These are phyloP conservation scores for Ploettnerulaceae sp. DNA, from an alignment of 2,329 filamentous ascomycete genomes.

Conservation along the genomic window DNA sequence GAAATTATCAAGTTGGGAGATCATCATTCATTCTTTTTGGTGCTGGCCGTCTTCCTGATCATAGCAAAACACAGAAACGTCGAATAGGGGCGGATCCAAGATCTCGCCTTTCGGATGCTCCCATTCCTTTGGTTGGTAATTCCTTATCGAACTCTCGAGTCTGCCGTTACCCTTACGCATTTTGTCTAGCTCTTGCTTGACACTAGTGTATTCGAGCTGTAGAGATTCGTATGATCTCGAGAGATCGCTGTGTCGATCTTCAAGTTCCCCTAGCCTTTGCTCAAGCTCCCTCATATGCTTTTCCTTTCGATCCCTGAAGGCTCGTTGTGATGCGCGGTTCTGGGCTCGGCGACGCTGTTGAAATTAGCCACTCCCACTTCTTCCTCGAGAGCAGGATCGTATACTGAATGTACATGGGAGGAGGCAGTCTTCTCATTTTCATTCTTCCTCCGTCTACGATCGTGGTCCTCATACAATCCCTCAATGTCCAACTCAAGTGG, in stretches of 20 bases:
- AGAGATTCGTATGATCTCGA: slow-evolving; percentile 49
- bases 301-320: slow-evolving; percentile 58
- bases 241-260: slow-evolving; percentile 51
- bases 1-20: neutral
- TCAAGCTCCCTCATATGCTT: slow-evolving; percentile 62
- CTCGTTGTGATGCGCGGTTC: slow-evolving; percentile 56
- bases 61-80: slow-evolving; percentile 33
- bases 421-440: slow-evolving; percentile 30
- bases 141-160: slow-evolving; percentile 13
- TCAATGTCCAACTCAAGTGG: slow-evolving; percentile 34
- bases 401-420: slow-evolving; percentile 34
- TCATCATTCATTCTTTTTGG: slow-evolving; percentile 12
- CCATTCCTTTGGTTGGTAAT: slow-evolving; percentile 22
- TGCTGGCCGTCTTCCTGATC: slow-evolving; percentile 27
- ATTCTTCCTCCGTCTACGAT: slow-evolving; percentile 31
- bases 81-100: slow-evolving; percentile 31
- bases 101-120: slow-evolving; percentile 26
- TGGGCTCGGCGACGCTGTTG: slow-evolving; percentile 52
- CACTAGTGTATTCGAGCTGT: slow-evolving; percentile 36
- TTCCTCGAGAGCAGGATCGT: slow-evolving; percentile 5
- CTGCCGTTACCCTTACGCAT: slow-evolving; percentile 26
- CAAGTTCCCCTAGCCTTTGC: slow-evolving; percentile 47
- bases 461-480: slow-evolving; percentile 33
- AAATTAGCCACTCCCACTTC: slow-evolving; percentile 7
- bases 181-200: slow-evolving; percentile 31